Base-by-base conservation (phyloP, 495 filamentous ascomycete genomes). In the Neurospora tetrasperma region DNA sequence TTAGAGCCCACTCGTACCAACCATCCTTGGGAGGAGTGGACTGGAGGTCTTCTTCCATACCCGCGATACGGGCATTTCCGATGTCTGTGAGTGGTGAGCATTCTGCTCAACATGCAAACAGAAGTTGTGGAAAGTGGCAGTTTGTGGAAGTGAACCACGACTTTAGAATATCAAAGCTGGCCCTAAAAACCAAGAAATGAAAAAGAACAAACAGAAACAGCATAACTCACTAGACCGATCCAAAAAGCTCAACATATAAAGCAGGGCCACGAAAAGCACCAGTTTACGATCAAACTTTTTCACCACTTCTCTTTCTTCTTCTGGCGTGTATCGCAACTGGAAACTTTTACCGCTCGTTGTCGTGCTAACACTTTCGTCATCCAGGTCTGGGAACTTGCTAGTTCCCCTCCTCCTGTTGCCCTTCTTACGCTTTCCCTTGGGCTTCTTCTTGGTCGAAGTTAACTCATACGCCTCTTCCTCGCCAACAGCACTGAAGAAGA, bases 171-270 rank as follows among this genome's bases (percentile, higher is more conserved):
- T 20, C 2, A 5, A 8, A n/a, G 18, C 8, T 46, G 44, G n/a
- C 3, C 44, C 18, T 11, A 9, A 20, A 48, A 48, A 9, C 16
- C 27, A 42, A 70, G 44, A 35, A 42, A 27, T 66, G 5, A 40
- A 42, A 18, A 42, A 18, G 16, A 71, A 35, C 12, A 18, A 23
- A 43, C 40, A 41, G 40, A 41, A 11, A 38, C 35, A 41, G 9
- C 40, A 41, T 3, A 39, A 83, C 87, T 71, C 84, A 93, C 91
- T 93, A 4, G 90, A 93, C 75, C 92, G 86, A 78, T 94, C 92
- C 71, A 94, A 79, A 79, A 96, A 95, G 66, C 88, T 90, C 42
- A 98, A 84, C 84, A 95, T 86, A 78, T 97, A 97, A 31, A 97
- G 83, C 42, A 93, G 75, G 3, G 93, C 92, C 69, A 97, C 83